Base-by-base conservation (phyloP, 441 rosid genomes). In the Melianthus villosus region DNA sequence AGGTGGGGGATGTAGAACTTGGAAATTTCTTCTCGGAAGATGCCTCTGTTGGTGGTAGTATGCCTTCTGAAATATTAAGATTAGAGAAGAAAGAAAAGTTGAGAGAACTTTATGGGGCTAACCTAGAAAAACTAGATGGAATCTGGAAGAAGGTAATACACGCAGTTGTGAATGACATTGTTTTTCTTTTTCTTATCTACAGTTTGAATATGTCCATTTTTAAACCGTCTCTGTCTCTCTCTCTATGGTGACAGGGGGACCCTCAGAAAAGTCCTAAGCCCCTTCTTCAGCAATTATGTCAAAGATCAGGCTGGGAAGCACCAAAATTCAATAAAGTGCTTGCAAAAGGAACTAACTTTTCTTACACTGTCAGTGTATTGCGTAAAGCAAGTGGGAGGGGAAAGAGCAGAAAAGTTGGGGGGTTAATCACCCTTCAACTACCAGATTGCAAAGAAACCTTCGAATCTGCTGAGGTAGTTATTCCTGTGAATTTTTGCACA, bases 321-420 rank as follows among this genome's bases (percentile, higher is more conserved):
- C 97, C 97, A 8, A 87, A 82, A 52, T 87, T 87, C 48, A 68
- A 68, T 42, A 87, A 82, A 62, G 36, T 72, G 34, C 50, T 46
- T 17, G 65, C 48, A 28, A 76, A 64, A 65, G 74, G 52, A 54
- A 64, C 48, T 28, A 45, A 51, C 17, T 58, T 73, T 58, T 64
- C 59, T 9, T 86, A 86, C 59, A 36, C 77, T 59, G 75, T 77
- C 59, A 79, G 82, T 65, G 66, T 86, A 51, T 57, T 82, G 27
- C 97, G 94, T 48, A 86, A 82, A 68, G 75, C 94, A 57, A 73
- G 71, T 30, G 94, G 94, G 35, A 67, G 89, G 46, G 97, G 97
- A 48, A 86, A 82, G 71, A 79, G 69, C 56, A 71, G 93, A 67
- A 79, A 77, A 70, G 73, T 89, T 31, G 94, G 97, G 25, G 97